Conservation (phyloP, 768 basidiomycete species). For the Sarcomyxa edulis region DNA sequence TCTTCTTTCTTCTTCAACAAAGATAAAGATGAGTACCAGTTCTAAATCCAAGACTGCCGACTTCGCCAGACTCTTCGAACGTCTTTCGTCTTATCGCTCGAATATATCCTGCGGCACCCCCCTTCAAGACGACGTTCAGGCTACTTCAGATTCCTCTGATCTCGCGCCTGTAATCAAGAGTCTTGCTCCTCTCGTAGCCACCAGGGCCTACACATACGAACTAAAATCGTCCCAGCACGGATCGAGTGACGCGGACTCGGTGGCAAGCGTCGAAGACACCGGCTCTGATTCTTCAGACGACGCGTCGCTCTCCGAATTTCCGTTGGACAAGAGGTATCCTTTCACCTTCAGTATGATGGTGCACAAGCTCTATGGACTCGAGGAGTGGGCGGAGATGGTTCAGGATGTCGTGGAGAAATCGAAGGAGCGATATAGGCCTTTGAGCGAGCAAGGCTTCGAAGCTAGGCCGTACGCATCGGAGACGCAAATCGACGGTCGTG, state of each 20-base stretch:
- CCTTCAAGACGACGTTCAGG: conserved; percentile 14
- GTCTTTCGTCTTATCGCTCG: conserved; percentile 40
- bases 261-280: conserved; percentile 11
- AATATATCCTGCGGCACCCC: conserved; percentile 21
- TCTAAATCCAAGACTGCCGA: conserved; percentile 40
- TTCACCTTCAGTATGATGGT: conserved; percentile 69
- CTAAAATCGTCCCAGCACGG: conserved; percentile 16
- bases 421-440: conserved; percentile 49
- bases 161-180: conserved; percentile 30
- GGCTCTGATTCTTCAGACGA: conserved; percentile 16
- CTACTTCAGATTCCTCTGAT: conserved; percentile 27
- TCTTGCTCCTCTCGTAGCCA: conserved; percentile 20
- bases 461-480: conserved; percentile 13
- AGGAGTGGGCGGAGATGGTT: conserved; percentile 55
- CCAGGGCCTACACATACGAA: conserved; percentile 5
- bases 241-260: conserved; percentile 14
- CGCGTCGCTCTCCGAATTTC: conserved; percentile 35
- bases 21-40: conserved; percentile 12
- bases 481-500: conserved; percentile 12
- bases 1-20: too few species aligned
- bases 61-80: conserved; percentile 47
- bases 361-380: conserved; percentile 57
- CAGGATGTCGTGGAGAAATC: conserved; percentile 48
- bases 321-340: conserved; percentile 37
- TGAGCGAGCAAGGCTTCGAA: conserved; percentile 31